These are phyloP conservation scores for Colletotrichum eleusines DNA, from an alignment of 2,329 filamentous ascomycete species.

Conservation along the genomic window DNA sequence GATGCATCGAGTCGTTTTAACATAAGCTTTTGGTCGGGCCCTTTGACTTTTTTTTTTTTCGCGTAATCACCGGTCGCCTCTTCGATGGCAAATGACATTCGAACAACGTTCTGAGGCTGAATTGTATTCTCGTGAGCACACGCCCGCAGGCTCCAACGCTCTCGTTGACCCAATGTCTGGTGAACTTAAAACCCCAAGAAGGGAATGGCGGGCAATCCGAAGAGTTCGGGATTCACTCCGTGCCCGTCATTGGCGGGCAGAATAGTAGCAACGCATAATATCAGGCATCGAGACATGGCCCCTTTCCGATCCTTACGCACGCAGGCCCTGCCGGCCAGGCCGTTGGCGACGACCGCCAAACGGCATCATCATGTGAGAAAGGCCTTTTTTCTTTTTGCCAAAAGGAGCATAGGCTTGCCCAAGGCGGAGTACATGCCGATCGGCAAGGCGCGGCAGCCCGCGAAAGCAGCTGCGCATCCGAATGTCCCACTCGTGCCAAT, in stretches of 20 bases:
- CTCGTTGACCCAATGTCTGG: no score
- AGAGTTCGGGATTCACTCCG: neutral
- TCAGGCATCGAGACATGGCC: neutral
- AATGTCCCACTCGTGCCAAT: neutral
- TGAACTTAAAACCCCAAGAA: no score
- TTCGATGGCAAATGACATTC: neutral
- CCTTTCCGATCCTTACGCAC: neutral
- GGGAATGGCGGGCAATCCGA: neutral
- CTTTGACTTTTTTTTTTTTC: neutral
- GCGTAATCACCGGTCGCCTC: neutral
- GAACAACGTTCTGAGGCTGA: neutral
- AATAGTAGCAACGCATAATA: neutral
- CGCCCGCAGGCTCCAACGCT: neutral
- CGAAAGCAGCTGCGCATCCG: neutral
- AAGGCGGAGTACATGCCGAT: conserved; percentile 33
- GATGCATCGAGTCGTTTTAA: neutral
- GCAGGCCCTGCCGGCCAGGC: neutral
- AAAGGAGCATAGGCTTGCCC: neutral
- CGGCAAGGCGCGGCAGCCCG: conserved; percentile 23
- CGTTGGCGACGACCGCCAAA: neutral
- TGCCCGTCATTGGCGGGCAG: neutral
- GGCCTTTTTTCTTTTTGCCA: no score
- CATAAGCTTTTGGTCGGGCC: neutral
- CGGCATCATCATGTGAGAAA: conserved; percentile 26
- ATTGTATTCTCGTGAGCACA: neutral